Conservation (phyloP, 192 early-diverging fungal species). For the Spinellus fusiger region DNA sequence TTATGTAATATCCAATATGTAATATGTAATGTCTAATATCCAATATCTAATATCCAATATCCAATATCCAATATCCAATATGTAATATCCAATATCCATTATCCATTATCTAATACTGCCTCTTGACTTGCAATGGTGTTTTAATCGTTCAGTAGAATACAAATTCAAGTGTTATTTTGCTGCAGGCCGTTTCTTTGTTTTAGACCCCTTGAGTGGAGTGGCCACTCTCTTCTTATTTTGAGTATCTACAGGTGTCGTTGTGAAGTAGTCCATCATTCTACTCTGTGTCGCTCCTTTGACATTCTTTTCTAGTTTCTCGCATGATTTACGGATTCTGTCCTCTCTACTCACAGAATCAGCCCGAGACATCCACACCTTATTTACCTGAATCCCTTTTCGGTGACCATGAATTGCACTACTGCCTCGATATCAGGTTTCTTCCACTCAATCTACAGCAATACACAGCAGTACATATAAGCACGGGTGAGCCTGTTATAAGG, state of each 20-base stretch:
- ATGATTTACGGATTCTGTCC: conserved; percentile 78
- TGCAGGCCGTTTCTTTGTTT: too few species aligned
- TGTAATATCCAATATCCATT: too few species aligned
- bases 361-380: conserved; percentile 2
- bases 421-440: conserved; percentile 72
- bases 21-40: too few species aligned
- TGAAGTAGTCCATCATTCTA: conserved; percentile 91
- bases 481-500: too few species aligned
- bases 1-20: neutral
- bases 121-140: too few species aligned
- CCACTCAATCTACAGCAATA: conserved; percentile 56
- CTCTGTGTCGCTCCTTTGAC: conserved; percentile 79
- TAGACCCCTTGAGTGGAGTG: too few species aligned
- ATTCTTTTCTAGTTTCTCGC: conserved; percentile 76
- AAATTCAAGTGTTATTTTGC: too few species aligned
- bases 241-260: conserved; percentile 1
- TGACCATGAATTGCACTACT: conserved; percentile 80
- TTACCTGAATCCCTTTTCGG: conserved; percentile 93
- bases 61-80: neutral
- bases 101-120: neutral
- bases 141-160: too few species aligned
- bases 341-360: conserved; percentile 40
- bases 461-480: too few species aligned
- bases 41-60: neutral
- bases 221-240: neutral